These are phyloP conservation scores for Bruguiera sexangula DNA, from an alignment of 345 rosid genomes.

Conservation along the genomic window DNA sequence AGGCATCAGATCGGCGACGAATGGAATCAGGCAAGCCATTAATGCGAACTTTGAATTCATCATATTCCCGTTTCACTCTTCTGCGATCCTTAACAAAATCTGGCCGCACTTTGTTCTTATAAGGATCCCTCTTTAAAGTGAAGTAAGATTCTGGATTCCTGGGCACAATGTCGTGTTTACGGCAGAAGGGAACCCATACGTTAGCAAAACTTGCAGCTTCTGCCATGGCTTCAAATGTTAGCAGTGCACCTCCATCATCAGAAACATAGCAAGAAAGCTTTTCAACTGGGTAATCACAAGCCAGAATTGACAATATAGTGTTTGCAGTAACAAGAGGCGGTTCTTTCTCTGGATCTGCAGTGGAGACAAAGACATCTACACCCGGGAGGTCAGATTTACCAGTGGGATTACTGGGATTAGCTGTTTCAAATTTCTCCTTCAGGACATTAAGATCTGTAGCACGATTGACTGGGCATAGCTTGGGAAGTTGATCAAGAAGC, in stretches of 20 bases:
- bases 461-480: constrained; percentile 86
- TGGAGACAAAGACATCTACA: constrained; percentile 82
- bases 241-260: constrained; percentile 97
- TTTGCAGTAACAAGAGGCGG: constrained; percentile 98
- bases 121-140: constrained; percentile 90
- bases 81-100: constrained; percentile 96
- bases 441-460: constrained; percentile 86
- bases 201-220: constrained; percentile 99
- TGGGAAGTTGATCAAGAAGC: constrained; percentile 98
- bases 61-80: constrained; percentile 90
- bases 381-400: constrained; percentile 99
- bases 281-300: constrained; percentile 90
- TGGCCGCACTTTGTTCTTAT: constrained; percentile 76
- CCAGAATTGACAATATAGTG: constrained; percentile 94
- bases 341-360: constrained; percentile 99
- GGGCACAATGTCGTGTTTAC: constrained; percentile 87
- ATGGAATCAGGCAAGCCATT: constrained; percentile 93
- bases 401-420: constrained; percentile 60
- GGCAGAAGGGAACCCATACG: constrained; percentile 93
- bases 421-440: constrained; percentile 92
- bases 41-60: constrained; percentile 93
- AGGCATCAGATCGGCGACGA: constrained; percentile 94
- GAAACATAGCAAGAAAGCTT: constrained; percentile 98
- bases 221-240: constrained; percentile 98
- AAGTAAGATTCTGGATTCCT: constrained; percentile 96